A percentile compares a stretch with the other conserved stretches of the same genome.
These are phyloP conservation scores for Ustilago sp. DNA, from an alignment of 1,284 basidiomycete species.

Conservation along the genomic window DNA sequence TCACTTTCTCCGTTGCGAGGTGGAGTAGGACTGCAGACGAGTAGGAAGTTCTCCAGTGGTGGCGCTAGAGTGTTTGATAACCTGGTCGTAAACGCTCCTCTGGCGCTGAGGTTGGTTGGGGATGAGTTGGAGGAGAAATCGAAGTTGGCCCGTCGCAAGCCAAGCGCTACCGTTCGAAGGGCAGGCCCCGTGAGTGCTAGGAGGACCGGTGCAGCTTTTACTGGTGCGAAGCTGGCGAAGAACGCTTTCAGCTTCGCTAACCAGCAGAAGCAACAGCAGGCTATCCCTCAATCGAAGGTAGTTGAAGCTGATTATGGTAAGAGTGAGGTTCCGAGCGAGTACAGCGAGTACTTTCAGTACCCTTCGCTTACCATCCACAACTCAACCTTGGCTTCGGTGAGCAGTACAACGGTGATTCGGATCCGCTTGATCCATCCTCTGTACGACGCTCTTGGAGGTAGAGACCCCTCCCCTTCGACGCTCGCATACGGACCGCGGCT, in stretches of 20 bases:
- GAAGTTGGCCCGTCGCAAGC: constrained; percentile 10
- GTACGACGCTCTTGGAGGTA: constrained; percentile 22
- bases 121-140: constrained; percentile 44
- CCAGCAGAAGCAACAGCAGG: background rate
- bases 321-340: background rate
- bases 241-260: constrained; percentile 15
- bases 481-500: constrained; percentile 1
- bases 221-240: background rate
- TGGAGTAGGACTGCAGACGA: constrained; percentile 30
- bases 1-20: constrained; percentile 25
- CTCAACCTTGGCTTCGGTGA: no score
- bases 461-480: constrained; percentile 8
- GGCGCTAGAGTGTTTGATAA: constrained; percentile 45
- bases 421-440: constrained; percentile 41
- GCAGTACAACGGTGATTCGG: background rate
- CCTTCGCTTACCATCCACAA: background rate
- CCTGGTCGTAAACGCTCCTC: constrained; percentile 47
- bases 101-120: constrained; percentile 35
- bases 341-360: constrained; percentile 26
- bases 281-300: background rate
- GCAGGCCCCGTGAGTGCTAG: background rate
- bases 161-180: background rate
- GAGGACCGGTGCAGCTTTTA: constrained; percentile 22
- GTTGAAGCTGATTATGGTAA: background rate
- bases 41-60: constrained; percentile 39